Evolutionary conservation across 225 moss, liverwort and hornwort species (phyloP), one percentile per base, ranked within the genome.

Genomic region (Thuidium tamariscinum): DNA sequence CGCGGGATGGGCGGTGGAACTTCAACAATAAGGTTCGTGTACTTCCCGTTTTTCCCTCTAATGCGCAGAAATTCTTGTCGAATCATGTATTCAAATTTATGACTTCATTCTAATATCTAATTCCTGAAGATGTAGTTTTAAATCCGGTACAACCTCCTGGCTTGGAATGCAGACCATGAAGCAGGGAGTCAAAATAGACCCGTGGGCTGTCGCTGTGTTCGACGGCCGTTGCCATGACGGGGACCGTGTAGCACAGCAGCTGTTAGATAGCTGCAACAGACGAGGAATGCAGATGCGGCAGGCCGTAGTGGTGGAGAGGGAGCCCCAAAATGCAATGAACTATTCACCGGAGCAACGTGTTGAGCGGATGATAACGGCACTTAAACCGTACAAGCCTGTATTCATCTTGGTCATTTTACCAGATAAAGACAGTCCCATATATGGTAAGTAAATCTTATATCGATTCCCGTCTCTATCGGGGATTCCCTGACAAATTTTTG

Each of bases 171-270:
- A 99, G 98, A 90, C 80, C 56, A 85, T 99, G 95, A 92, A 92
- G 68, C 14, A 66, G 52, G 91, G 93, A 30, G 92, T 89, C 8
- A 82, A 32, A 44, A 93, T 97, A 18, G 88, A 80, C 27, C 88
- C 90, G 19, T 99, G 99, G 99, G 95, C 95, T 5, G 93, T 99
- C 7, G 95, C 92, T 3, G 95, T 95, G 56, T 99, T 99, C 18
- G 89, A 91, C 61, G 57, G 84, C 39, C 77, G 77, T 42, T 94
- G 94, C 51, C 34, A 67, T 18, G 93, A 89, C 11, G 91, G 26
- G 7, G 88, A 88, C 0, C 89, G 61, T 15, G 83, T 99, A 48
- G 99, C 93, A 19, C 34, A 66, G 4, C 89, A 89, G 89, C 83
- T 99, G 87, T n/a, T 74, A 41, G 85, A 79, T 0, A 94, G 95